Evolutionary conservation across 495 filamentous ascomycete species (phyloP), one percentile per base, ranked within the genome.

Genomic region (Penicillium taxi): DNA sequence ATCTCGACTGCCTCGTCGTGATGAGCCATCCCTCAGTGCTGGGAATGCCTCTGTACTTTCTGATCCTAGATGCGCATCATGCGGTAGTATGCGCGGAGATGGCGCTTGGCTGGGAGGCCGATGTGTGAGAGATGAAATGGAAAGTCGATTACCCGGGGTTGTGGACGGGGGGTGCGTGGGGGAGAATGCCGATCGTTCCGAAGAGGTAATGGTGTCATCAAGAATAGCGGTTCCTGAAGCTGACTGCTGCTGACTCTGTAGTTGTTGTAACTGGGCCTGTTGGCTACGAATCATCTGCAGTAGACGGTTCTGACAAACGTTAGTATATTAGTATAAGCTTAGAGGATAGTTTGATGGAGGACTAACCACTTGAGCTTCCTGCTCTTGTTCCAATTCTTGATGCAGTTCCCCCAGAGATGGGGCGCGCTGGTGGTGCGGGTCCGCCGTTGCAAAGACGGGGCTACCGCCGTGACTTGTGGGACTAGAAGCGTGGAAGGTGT

Each of bases 351-450:
- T 15, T 27, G 17, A 20, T 9, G 12, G 13, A 32, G 21, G 11
- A 65, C 70, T 28, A 64, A 86, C 82, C 58, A 98, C 91, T 64
- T 95, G 90, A 8, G 80, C 86, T 60, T 98, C 91, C 58, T 95
- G 89, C 55, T 98, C 91, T 32, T 82, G 84, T 60, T 98, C 91
- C 5, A 96, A 69, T 54, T 94, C 86, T 50, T 98, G 90, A 53
- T 96, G 89, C 24, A 98, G 69, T 60, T 96, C 90, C n/a, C 90
- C 90, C 28, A 96, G 60, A 38, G 85, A 94, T 1, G 87, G 87
- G 6, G 83, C 64, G 7, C 77, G 75, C 32, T 75, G 74, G 48
- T 84, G 82, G 45, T 79, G 77, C 6, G 77, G 73, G 42, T 78
- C 73, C 13, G 70, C 69, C 9, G 63, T 71, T 21, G 63, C 61